These are phyloP conservation scores for Chionographis japonica DNA, from an alignment of 106 monocot species.

Conservation along the genomic window DNA sequence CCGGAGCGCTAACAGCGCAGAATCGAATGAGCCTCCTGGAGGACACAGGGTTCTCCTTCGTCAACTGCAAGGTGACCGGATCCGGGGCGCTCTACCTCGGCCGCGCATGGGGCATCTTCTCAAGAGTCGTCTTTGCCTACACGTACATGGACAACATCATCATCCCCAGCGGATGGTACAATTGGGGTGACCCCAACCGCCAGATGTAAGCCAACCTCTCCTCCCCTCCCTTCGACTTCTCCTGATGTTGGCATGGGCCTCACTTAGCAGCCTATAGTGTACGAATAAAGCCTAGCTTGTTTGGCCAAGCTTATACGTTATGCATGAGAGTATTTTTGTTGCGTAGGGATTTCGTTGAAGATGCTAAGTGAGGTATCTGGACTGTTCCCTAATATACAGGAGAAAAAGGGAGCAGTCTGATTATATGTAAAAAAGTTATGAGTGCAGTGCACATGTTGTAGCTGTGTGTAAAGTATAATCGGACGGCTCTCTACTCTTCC, in stretches of 20 bases:
- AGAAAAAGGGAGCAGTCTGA: too few relatives aligned
- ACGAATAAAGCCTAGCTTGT: too few relatives aligned
- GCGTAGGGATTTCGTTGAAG: too few relatives aligned
- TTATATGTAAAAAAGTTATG: too few relatives aligned
- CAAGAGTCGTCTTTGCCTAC: slow-evolving; percentile 86
- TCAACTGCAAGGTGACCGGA: slow-evolving; percentile 88
- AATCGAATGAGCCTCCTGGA: slow-evolving; percentile 79
- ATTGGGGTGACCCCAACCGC: slow-evolving; percentile 87
- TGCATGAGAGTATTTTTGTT: too few relatives aligned
- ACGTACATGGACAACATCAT: slow-evolving; percentile 94
- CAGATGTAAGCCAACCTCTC: slow-evolving; percentile 51
- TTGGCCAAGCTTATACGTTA: too few relatives aligned
- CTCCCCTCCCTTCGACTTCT: background rate
- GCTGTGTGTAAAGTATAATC: too few relatives aligned
- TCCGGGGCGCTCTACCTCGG: slow-evolving; percentile 86
- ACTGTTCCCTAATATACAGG: too few relatives aligned
- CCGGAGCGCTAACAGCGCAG: slow-evolving; percentile 87
- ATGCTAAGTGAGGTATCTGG: too few relatives aligned
- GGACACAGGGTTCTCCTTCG: slow-evolving; percentile 93
- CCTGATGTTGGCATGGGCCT: background rate
- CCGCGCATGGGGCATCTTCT: slow-evolving; percentile 87
- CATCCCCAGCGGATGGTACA: slow-evolving; percentile 76
- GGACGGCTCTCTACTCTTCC: too few relatives aligned
- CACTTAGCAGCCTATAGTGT: background rate
- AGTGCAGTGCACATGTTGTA: too few relatives aligned